Percentiles rank a stretch among this genome's conserved stretches.
Evolutionary conservation across 805 yeast species (phyloP).

Genomic region (Yarrowia keelungensis): DNA sequence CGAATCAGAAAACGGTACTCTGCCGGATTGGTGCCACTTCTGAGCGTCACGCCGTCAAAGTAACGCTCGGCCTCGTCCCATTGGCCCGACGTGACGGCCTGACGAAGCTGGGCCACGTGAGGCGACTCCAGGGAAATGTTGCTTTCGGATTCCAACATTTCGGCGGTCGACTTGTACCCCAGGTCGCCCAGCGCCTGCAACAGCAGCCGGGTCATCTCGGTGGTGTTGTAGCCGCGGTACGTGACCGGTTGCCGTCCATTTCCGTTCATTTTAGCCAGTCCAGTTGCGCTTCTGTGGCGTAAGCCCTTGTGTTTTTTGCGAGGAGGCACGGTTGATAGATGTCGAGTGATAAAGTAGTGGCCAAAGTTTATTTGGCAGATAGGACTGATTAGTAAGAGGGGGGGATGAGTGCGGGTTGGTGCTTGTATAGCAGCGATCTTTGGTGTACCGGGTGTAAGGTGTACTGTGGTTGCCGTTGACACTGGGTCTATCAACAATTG

Average conservation of each 20-base stretch:
- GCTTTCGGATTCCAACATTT: constrained; percentile 53
- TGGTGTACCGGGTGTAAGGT: too few relatives aligned
- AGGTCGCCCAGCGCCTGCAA: constrained; percentile 60
- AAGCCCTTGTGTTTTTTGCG: constrained; percentile 34
- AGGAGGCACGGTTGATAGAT: constrained; percentile 27
- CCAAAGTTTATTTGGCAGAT: constrained; percentile 18
- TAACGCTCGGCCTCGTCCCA: constrained; percentile 53
- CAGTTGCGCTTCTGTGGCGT: constrained; percentile 20
- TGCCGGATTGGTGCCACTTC: constrained; percentile 43
- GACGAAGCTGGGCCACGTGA: constrained; percentile 53
- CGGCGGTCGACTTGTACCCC: constrained; percentile 55
- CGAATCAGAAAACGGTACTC: constrained; percentile 51
- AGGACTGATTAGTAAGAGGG: too few relatives aligned
- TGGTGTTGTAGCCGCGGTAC: constrained; percentile 47
- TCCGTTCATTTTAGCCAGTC: constrained; percentile 30
- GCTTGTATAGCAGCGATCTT: too few relatives aligned
- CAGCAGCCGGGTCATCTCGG: constrained; percentile 57
- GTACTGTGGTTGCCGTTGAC: too few relatives aligned
- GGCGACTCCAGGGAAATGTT: constrained; percentile 52
- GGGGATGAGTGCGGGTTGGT: too few relatives aligned
- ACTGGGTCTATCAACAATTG: neutral
- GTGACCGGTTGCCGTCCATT: constrained; percentile 23
- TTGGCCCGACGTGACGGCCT: constrained; percentile 53
- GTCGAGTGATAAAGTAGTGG: constrained; percentile 15
- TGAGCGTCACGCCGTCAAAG: constrained; percentile 47